A percentile compares a stretch with the other conserved stretches of the same genome.
These are phyloP conservation scores for Coffea humblotiana DNA, from an alignment of 305 asterid species.

Conservation along the genomic window DNA sequence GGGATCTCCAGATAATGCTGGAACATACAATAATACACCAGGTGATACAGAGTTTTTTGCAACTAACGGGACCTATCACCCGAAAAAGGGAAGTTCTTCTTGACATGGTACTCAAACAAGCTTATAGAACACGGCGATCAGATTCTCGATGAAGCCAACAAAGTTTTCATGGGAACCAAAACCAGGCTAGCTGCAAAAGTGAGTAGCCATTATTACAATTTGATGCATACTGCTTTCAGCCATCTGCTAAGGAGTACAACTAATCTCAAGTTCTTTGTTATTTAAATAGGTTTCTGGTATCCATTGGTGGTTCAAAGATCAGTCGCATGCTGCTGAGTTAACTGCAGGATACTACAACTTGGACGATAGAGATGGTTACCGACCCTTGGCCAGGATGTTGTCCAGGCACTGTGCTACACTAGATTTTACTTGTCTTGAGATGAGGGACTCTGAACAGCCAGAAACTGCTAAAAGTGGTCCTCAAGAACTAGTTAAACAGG, in stretches of 20 bases:
- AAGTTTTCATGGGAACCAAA: constrained; percentile 46
- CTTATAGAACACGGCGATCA: constrained; percentile 64
- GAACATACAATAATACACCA: constrained; percentile 60
- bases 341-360: constrained; percentile 67
- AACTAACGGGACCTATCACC: constrained; percentile 51
- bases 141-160: constrained; percentile 72
- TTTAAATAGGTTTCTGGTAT: constrained; percentile 62
- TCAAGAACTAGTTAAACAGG: constrained; percentile 70
- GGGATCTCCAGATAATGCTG: constrained; percentile 69
- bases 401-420: constrained; percentile 60
- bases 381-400: constrained; percentile 64
- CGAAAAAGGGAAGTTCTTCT: constrained; percentile 61
- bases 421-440: constrained; percentile 79
- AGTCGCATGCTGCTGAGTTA: constrained; percentile 71
- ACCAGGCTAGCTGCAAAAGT: constrained; percentile 62
- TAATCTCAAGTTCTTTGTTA: not conserved
- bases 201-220: not conserved
- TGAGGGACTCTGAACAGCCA: constrained; percentile 63
- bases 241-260: not conserved
- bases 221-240: too few species aligned
- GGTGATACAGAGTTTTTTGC: constrained; percentile 52
- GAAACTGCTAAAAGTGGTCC: constrained; percentile 61
- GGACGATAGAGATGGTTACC: constrained; percentile 64
- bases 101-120: constrained; percentile 69
- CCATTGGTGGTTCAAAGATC: constrained; percentile 78